Evolutionary conservation across 805 yeast genomes (phyloP).

Genomic region (Spathaspora sp.): DNA sequence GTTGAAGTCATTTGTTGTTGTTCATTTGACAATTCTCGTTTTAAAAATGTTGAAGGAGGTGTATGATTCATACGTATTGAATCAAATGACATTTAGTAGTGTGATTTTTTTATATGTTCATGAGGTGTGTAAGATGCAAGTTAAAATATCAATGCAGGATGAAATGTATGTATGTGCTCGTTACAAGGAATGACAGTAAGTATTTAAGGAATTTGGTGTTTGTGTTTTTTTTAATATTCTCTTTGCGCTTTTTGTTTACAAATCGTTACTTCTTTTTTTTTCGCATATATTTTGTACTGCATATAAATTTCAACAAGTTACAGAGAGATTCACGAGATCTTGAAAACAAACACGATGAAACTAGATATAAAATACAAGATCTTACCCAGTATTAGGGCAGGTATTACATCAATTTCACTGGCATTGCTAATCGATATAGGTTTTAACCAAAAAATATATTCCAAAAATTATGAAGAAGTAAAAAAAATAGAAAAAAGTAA

Average conservation of each 20-base stretch:
- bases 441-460: too few species aligned
- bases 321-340: neutral
- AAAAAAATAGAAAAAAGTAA: slow-evolving; percentile 6
- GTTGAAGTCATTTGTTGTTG: slow-evolving; percentile 1
- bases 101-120: slow-evolving; percentile 42
- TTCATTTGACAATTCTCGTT: neutral
- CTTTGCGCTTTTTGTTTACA: neutral
- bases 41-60: neutral
- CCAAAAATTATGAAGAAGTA: neutral
- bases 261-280: neutral
- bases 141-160: slow-evolving; percentile 2
- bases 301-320: neutral
- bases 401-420: too few species aligned
- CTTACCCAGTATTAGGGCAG: too few species aligned
- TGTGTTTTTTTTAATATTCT: neutral
- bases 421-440: too few species aligned
- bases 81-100: neutral
- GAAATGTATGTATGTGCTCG: neutral
- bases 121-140: slow-evolving; percentile 21
- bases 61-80: neutral
- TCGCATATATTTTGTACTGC: neutral
- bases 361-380: too few species aligned
- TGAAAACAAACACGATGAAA: too few species aligned
- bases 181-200: neutral
- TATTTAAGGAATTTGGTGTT: neutral